Evolutionary conservation across 2,329 filamentous ascomycete genomes (phyloP).

Genomic region (Fusarium bactridioides): DNA sequence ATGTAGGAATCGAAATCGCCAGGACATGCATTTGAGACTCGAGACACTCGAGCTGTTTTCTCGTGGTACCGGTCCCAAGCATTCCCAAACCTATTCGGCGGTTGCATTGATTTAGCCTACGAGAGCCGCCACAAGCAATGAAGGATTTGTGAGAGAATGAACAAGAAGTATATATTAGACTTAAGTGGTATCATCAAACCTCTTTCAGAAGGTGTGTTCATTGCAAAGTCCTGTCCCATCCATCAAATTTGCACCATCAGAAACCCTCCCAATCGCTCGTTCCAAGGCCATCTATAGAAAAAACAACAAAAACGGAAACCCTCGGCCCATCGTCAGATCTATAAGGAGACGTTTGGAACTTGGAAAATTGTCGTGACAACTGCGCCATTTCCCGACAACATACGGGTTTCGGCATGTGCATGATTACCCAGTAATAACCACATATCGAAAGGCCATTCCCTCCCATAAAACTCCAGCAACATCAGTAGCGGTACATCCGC

Average conservation of each 20-base stretch:
- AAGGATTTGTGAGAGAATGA: neutral
- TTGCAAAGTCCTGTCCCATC: neutral
- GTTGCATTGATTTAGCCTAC: neutral
- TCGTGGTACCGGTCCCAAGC: neutral
- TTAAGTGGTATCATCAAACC: slow-evolving; percentile 21
- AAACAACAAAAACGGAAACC: neutral
- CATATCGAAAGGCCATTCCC: neutral
- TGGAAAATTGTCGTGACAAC: neutral
- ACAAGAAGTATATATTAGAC: neutral
- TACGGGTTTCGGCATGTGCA: neutral
- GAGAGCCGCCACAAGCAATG: neutral
- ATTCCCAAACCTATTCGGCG: neutral
- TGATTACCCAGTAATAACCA: neutral
- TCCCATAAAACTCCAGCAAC: slow-evolving; percentile 15
- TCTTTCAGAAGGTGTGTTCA: neutral
- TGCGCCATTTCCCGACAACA: neutral
- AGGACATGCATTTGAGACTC: neutral
- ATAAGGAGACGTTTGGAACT: neutral
- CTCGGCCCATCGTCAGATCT: slow-evolving; percentile 7
- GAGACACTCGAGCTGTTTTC: neutral
- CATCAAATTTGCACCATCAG: slow-evolving; percentile 10
- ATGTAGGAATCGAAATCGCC: neutral
- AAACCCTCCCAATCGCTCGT: neutral
- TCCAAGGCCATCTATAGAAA: slow-evolving; percentile 10
- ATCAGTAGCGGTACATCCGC: slow-evolving; percentile 20